Base-by-base conservation (phyloP, 2,329 filamentous ascomycete genomes). In the Aspergillus sp. region DNA sequence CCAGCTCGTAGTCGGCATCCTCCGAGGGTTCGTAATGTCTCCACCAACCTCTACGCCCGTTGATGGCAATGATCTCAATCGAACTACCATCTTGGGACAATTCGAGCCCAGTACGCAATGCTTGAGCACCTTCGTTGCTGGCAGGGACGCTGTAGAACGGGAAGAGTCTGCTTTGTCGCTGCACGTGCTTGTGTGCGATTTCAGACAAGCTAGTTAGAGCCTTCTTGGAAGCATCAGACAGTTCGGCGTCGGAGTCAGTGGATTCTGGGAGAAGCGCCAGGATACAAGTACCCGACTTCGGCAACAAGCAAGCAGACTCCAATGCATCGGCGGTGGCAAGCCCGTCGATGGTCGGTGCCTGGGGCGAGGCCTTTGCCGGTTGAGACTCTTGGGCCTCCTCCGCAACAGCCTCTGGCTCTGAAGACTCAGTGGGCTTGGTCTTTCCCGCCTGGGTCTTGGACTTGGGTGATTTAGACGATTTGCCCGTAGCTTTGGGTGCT, bases 1-100 rank as follows among this genome's bases (percentile, higher is more conserved):
- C 80, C 24, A 82, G 71, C 3, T 69, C 66, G 50, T 70, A 77
- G 56, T 84, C 85, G 49, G 87, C 87, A 16, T 77, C 73, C 9
- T 77, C 74, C 6, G 84, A 86, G 3, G 70, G 53, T 52, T 85
- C 78, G 73, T 91, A 95, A 59, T 84, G 85, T 69, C 90, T 89
- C 85, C 88, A 96, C 95, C 95, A 99, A 47, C 85, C 84, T 56
- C 92, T 87, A 69, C 93, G 92, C 32, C 86, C 90, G 75, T 97
- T 97, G 60, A 96, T 75, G 16, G 92, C 92, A 56, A 98, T 81
- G 49, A 98, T 77, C 71, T 93, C 87, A 16, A 92, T 79, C 1
- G 59, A 49, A 6, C 85, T 79, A 1, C 80, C 79, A 0, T 77
- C 75, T 2, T 71, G 71, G 2, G 77, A 74, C 22, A 97, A 81